phyloP scores from a whole-genome alignment of 257 asterid genomes.

The Euphrasia confusa region DNA sequence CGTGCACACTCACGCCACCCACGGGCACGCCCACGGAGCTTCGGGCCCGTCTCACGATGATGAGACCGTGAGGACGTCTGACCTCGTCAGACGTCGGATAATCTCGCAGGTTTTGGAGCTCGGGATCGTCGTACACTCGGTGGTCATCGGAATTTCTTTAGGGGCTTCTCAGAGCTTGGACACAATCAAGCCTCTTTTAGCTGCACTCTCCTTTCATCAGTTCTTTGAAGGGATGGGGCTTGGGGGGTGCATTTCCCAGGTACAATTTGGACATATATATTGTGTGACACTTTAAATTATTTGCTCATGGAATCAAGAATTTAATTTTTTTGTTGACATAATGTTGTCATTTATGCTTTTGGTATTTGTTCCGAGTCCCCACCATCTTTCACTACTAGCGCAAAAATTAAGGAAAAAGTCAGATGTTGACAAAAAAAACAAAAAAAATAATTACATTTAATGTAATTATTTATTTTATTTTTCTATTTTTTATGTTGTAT shows the following conservation, averaged over 20 bases:
- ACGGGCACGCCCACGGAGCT: constrained; percentile 32
- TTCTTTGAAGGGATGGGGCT: constrained; percentile 69
- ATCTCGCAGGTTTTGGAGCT: constrained; percentile 54
- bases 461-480: constrained; percentile 1
- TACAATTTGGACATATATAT: constrained; percentile 22
- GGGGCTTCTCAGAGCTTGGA: constrained; percentile 44
- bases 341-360: constrained; percentile 27
- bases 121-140: constrained; percentile 58
- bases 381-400: neutral
- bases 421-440: no score
- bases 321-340: constrained; percentile 30
- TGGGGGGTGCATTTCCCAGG: constrained; percentile 68
- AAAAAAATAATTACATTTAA: no score
- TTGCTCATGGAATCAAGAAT: constrained; percentile 25
- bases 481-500: constrained; percentile 6
- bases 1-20: constrained; percentile 29
- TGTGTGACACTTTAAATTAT: neutral
- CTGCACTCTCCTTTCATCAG: constrained; percentile 58
- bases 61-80: constrained; percentile 20
- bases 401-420: no score
- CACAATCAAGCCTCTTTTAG: constrained; percentile 44
- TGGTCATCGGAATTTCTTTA: constrained; percentile 51
- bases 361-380: constrained; percentile 29
- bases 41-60: constrained; percentile 9
- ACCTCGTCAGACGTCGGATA: constrained; percentile 45